Evolutionary conservation across 208 protist genomes (phyloP), one percentile per base, ranked within the genome.

Genomic region (Lotmaria passim): DNA sequence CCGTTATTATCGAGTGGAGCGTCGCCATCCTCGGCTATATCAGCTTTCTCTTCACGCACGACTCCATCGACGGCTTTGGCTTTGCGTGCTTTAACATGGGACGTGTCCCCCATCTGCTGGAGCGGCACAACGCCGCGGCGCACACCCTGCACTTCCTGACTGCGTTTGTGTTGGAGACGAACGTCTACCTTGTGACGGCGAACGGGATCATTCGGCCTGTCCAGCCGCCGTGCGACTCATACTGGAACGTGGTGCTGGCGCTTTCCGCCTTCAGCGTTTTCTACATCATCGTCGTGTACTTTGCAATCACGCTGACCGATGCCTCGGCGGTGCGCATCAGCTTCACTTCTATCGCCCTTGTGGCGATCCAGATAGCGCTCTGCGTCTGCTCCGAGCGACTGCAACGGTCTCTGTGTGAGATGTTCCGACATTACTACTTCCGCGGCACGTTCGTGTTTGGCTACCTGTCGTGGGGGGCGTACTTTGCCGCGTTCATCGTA

Each of bases 71-170:
- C 67, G 68, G 69, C 17, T 76, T 92, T 36, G 89, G 89, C 48
- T 92, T 93, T 58, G 83, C 89, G 7, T 83, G 85, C 71, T 94
- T 90, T 80, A 81, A 83, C 31, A 73, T 82, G 52, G 65, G 60
- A 3, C 65, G 62, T 39, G 48, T 66, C 14, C 26, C 61, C 50
- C 73, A 80, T 39, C 51, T 30, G 39, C 50, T 89, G 47, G 73
- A 83, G 48, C 51, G 65, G 10, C 55, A 87, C 69, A 83, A 64
- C 50, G 81, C 58, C 4, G 57, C 86, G 12, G 50, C 65, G 21
- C 76, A 82, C 50, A 36, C 81, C 34, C 52, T 90, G 24, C 79
- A 83, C 66, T 79, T 75, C 48, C 36, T 87, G 39, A 73, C 78
- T 28, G 44, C 87, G 5, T 90, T 87, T 36, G 46, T 91, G 28